Evolutionary conservation across 2,329 filamentous ascomycete species (phyloP), one percentile per base, ranked within the genome.

Genomic region (Xylariaceae sp.): DNA sequence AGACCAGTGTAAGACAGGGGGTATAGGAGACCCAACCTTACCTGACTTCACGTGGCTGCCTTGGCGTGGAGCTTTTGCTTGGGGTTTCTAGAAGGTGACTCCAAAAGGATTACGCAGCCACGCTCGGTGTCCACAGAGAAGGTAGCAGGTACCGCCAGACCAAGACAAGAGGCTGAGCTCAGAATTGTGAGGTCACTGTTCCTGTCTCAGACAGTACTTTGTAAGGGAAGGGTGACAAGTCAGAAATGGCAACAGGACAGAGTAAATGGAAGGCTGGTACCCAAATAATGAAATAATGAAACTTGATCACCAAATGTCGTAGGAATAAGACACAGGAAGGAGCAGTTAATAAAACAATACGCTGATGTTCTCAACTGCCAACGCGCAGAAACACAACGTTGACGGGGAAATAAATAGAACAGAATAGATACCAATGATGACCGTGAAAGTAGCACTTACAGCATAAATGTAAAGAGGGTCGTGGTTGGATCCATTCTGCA

Each of bases 381-480:
- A n/a, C n/a, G n/a, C n/a, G n/a, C n/a, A n/a, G n/a, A n/a, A n/a
- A n/a, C n/a, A n/a, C n/a, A n/a, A n/a, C n/a, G n/a, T n/a, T n/a
- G n/a, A n/a, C n/a, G n/a, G n/a, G n/a, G n/a, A n/a, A n/a, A n/a
- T n/a, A n/a, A n/a, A n/a, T n/a, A n/a, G n/a, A n/a, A n/a, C n/a
- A n/a, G n/a, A n/a, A n/a, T n/a, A n/a, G n/a, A 50, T 45, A 46
- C 43, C 43, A 40, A 44, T 50, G 39, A 35, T 13, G 31, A 30
- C 3, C 3, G 30, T 17, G 21, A 14, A 42, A 9, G 38, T n/a
- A 55, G 38, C 40, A 78, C 77, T 76, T 67, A 82, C 78, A 82
- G 62, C 63, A 79, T 71, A 59, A 85, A 84, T 44, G 81, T 83
- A 57, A 83, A 73, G 50, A 85, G 75, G 43, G 81, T 81, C 15